A percentile compares a stretch with the other conserved stretches of the same genome.
Conservation (phyloP, 805 yeast species). For the Myxozyma vanderwaltii region DNA sequence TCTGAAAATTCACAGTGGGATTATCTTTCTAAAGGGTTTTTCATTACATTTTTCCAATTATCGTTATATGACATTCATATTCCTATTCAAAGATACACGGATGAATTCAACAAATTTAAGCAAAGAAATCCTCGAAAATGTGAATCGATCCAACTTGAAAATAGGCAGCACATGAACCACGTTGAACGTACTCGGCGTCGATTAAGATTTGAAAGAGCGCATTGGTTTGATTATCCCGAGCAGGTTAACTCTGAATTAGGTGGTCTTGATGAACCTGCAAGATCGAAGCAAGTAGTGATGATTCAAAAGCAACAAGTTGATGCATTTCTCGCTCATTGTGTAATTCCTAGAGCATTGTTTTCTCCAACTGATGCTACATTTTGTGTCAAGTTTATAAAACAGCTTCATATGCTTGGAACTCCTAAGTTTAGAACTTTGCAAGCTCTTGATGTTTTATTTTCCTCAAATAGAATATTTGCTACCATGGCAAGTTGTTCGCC, state of each 20-base stretch:
- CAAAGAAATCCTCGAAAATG: constrained; percentile 29
- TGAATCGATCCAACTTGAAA: constrained; percentile 42
- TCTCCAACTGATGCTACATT: constrained; percentile 83
- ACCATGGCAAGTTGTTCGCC: constrained; percentile 71
- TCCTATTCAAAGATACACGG: constrained; percentile 53
- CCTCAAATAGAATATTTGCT: constrained; percentile 46
- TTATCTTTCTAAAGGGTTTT: constrained; percentile 48
- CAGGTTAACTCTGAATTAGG: neutral
- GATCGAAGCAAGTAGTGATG: constrained; percentile 3
- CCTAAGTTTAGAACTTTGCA: constrained; percentile 46
- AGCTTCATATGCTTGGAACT: constrained; percentile 49
- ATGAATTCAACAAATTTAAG: constrained; percentile 49
- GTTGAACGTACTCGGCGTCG: constrained; percentile 40
- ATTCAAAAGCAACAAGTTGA: constrained; percentile 14
- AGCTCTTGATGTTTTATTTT: constrained; percentile 49
- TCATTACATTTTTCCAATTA: constrained; percentile 70
- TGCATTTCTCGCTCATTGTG: constrained; percentile 60
- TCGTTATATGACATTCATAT: constrained; percentile 70
- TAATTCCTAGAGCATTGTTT: constrained; percentile 74
- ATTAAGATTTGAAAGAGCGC: constrained; percentile 38
- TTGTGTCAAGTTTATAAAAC: constrained; percentile 60
- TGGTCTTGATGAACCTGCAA: neutral
- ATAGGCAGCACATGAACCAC: constrained; percentile 50
- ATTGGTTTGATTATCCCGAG: constrained; percentile 38
- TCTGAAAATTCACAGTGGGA: constrained; percentile 38